Percentiles rank a stretch among this genome's conserved stretches.
Conservation (phyloP, 257 asterid species). For the Lithospermum erythrorhizon region DNA sequence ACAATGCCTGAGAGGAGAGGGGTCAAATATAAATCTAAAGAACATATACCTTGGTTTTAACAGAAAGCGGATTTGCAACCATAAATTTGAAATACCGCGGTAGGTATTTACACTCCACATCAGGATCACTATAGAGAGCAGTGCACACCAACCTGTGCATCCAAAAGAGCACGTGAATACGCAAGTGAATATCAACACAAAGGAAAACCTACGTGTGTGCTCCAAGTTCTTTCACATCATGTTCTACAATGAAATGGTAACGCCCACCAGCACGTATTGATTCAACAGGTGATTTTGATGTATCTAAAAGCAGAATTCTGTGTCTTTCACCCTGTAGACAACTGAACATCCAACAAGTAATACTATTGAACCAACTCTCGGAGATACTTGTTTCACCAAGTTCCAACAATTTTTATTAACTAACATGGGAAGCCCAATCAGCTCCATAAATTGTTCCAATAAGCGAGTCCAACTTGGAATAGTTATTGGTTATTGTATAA, state of each 20-base stretch:
- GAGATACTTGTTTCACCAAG: neutral
- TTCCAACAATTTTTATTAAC: neutral
- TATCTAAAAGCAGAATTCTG: conserved; percentile 81
- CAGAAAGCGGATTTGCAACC: conserved; percentile 94
- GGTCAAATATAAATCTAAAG: neutral
- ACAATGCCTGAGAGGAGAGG: neutral
- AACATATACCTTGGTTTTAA: conserved; percentile 76
- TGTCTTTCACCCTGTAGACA: conserved; percentile 83
- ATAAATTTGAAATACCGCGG: conserved; percentile 95
- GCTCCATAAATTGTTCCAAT: neutral
- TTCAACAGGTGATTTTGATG: conserved; percentile 88
- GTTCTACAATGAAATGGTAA: conserved; percentile 96
- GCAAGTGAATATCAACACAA: conserved; percentile 8
- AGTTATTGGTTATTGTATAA: no score
- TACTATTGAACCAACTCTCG: neutral
- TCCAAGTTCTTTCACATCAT: conserved; percentile 97
- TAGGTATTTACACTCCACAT: conserved; percentile 85
- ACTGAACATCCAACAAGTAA: conserved; percentile 10
- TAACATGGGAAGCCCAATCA: neutral
- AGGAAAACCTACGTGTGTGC: conserved; percentile 79
- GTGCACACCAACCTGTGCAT: conserved; percentile 83
- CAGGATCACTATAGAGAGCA: conserved; percentile 86
- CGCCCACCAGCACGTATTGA: conserved; percentile 95
- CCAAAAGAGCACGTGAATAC: neutral
- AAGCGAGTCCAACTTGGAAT: no score